These are phyloP conservation scores for Rhodotorula taiwanensis DNA, from an alignment of 768 basidiomycete genomes.

Conservation along the genomic window DNA sequence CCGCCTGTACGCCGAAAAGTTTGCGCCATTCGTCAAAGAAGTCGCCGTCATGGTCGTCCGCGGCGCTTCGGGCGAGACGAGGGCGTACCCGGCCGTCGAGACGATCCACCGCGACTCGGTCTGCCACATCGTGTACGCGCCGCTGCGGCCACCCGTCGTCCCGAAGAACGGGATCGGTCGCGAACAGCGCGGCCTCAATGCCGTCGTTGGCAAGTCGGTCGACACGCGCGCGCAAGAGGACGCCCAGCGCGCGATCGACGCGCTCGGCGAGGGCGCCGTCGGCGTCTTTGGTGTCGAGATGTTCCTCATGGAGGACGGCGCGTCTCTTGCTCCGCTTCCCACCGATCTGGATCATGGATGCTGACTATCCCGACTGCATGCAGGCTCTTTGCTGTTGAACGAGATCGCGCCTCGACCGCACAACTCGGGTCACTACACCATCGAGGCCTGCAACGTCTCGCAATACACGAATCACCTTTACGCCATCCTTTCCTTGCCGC, in stretches of 20 bases:
- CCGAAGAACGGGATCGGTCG: constrained; percentile 26
- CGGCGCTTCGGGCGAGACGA: constrained; percentile 62
- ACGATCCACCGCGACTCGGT: constrained; percentile 91
- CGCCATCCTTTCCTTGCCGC: constrained; percentile 78
- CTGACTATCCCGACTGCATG: background rate
- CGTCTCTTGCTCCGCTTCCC: constrained; percentile 35
- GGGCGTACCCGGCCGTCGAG: constrained; percentile 85
- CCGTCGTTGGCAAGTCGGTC: constrained; percentile 52
- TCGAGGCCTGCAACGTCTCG: constrained; percentile 92
- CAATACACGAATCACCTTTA: constrained; percentile 97
- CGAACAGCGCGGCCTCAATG: constrained; percentile 43
- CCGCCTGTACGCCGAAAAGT: constrained; percentile 85
- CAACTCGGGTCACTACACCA: constrained; percentile 97
- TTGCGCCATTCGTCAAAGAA: constrained; percentile 80
- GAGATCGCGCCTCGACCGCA: constrained; percentile 98
- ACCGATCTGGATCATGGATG: background rate
- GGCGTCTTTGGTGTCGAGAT: constrained; percentile 97
- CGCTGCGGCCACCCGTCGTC: constrained; percentile 52
- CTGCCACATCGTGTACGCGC: constrained; percentile 86
- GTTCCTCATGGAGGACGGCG: constrained; percentile 86
- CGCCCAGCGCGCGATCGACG: constrained; percentile 72
- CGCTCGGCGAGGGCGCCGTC: constrained; percentile 63
- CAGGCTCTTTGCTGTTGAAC: constrained; percentile 76
- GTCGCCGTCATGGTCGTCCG: constrained; percentile 97
- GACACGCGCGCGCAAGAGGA: constrained; percentile 58